Percentiles rank a stretch among this genome's conserved stretches.
Conservation (phyloP, 768 basidiomycete genomes). For the Tephrocybe sp. region DNA sequence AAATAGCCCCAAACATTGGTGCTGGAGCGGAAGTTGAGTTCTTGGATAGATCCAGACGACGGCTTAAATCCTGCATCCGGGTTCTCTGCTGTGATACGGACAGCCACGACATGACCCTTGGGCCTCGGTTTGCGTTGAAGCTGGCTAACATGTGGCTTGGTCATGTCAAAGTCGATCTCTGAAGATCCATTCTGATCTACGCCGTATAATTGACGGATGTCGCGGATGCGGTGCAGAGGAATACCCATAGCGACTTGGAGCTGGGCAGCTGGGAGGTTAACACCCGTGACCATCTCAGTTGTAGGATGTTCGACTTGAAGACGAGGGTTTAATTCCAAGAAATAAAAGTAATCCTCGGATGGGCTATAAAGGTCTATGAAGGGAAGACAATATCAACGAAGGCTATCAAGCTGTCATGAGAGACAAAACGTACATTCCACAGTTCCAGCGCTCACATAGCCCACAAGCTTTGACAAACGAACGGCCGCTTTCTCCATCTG, state of each 20-base stretch:
- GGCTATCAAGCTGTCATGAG: conserved; percentile 1
- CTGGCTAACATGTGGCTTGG: conserved; percentile 80
- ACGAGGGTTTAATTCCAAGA: conserved; percentile 98
- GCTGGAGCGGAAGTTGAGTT: conserved; percentile 98
- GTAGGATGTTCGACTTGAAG: conserved; percentile 99
- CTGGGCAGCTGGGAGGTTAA: conserved; percentile 96
- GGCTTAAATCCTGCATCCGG: conserved; percentile 99
- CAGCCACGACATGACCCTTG: conserved; percentile 98
- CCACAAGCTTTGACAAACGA: conserved; percentile 96
- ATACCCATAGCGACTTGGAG: conserved; percentile 98
- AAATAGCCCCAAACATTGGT: conserved; percentile 99
- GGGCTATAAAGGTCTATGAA: conserved; percentile 90
- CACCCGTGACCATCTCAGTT: conserved; percentile 99
- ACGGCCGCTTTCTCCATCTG: conserved; percentile 99
- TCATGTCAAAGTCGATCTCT: conserved; percentile 96
- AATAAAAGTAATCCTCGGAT: conserved; percentile 91
- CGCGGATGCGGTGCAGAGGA: conserved; percentile 90
- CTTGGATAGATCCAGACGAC: conserved; percentile 93
- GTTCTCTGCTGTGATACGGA: conserved; percentile 99
- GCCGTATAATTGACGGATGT: conserved; percentile 95
- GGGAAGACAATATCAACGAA: conserved; percentile 7
- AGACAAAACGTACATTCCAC: conserved; percentile 75
- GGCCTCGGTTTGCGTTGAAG: conserved; percentile 94
- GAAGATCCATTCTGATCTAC: conserved; percentile 86
- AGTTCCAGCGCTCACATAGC: conserved; percentile 98